These are phyloP conservation scores for Cryptosporidium felis DNA, from an alignment of 169 alveolate species.

Conservation along the genomic window DNA sequence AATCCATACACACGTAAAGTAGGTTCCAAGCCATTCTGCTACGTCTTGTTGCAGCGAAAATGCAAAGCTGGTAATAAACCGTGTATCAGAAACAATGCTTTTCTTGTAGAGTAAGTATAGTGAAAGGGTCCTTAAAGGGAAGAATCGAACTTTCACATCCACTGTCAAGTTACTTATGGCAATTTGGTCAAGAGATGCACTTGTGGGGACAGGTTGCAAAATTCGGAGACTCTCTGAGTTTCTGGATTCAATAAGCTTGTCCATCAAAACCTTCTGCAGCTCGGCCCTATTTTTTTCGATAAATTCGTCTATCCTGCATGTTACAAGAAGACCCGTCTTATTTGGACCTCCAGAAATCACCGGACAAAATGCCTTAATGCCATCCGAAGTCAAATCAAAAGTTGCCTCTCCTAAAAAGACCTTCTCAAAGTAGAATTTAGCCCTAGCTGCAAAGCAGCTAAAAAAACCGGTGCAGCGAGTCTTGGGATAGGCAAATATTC, in stretches of 20 bases:
- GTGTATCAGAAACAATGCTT: slow-evolving; percentile 21
- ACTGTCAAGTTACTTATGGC: slow-evolving; percentile 25
- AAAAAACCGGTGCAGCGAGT: slow-evolving; percentile 70
- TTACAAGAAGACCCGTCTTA: slow-evolving; percentile 53
- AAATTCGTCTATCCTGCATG: slow-evolving; percentile 61
- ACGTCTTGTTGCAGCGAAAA: slow-evolving; percentile 67
- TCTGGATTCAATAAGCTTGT: neutral
- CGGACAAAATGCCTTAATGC: slow-evolving; percentile 63
- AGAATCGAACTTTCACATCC: slow-evolving; percentile 47
- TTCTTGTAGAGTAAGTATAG: slow-evolving; percentile 18
- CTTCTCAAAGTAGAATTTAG: slow-evolving; percentile 43
- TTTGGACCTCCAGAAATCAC: slow-evolving; percentile 69
- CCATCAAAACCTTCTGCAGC: neutral
- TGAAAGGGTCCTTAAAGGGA: slow-evolving; percentile 47
- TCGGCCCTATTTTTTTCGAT: slow-evolving; percentile 27
- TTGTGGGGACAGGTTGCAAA: slow-evolving; percentile 11
- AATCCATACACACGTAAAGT: slow-evolving; percentile 57
- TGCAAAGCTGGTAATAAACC: slow-evolving; percentile 51
- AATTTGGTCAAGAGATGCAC: slow-evolving; percentile 29
- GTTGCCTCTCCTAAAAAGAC: slow-evolving; percentile 63
- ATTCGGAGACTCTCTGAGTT: slow-evolving; percentile 21
- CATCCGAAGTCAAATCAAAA: slow-evolving; percentile 61
- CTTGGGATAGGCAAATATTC: slow-evolving; percentile 66
- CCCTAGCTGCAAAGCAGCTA: slow-evolving; percentile 63
- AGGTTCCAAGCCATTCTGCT: slow-evolving; percentile 69